phyloP scores from a whole-genome alignment of 1,284 basidiomycete genomes.

The Neolentinus lepideus region DNA sequence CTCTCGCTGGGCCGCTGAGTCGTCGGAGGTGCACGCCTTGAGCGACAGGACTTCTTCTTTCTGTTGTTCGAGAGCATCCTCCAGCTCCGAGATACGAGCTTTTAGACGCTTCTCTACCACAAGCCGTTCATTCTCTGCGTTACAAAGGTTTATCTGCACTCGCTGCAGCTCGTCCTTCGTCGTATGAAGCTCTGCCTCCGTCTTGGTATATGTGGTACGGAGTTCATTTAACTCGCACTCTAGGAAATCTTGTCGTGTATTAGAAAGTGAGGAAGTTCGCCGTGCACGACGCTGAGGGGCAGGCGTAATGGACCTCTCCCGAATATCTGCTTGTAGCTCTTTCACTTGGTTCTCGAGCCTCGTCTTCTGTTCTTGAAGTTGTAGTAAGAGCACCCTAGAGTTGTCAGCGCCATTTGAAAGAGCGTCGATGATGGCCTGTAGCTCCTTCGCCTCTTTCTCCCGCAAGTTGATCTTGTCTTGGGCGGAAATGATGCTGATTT shows the following conservation, averaged over 20 bases:
- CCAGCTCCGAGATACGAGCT: constrained; percentile 34
- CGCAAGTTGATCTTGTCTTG: constrained; percentile 44
- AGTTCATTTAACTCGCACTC: constrained; percentile 48
- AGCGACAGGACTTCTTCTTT: constrained; percentile 49
- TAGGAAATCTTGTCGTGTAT: constrained; percentile 36
- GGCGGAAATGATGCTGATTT: constrained; percentile 37
- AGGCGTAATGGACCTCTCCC: constrained; percentile 22
- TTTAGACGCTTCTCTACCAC: constrained; percentile 41
- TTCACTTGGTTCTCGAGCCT: constrained; percentile 31
- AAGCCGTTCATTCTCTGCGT: constrained; percentile 51
- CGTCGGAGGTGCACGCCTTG: constrained; percentile 24
- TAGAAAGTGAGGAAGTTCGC: constrained; percentile 43
- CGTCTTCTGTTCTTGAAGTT: constrained; percentile 25
- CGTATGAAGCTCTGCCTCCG: constrained; percentile 33
- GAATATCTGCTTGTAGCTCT: constrained; percentile 44
- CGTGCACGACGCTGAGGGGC: constrained; percentile 22
- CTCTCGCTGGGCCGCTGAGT: constrained; percentile 33
- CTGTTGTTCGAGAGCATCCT: constrained; percentile 39
- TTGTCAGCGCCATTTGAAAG: constrained; percentile 47
- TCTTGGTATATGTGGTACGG: constrained; percentile 32
- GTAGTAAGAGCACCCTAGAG: constrained; percentile 32
- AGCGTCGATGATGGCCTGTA: constrained; percentile 51
- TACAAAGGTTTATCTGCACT: constrained; percentile 39
- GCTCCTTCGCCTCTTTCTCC: constrained; percentile 40
- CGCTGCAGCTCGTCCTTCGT: constrained; percentile 39